Percentiles rank a stretch among this genome's conserved stretches.
Conservation (phyloP, 2,329 filamentous ascomycete genomes). For the Pyrenophora graminea region DNA sequence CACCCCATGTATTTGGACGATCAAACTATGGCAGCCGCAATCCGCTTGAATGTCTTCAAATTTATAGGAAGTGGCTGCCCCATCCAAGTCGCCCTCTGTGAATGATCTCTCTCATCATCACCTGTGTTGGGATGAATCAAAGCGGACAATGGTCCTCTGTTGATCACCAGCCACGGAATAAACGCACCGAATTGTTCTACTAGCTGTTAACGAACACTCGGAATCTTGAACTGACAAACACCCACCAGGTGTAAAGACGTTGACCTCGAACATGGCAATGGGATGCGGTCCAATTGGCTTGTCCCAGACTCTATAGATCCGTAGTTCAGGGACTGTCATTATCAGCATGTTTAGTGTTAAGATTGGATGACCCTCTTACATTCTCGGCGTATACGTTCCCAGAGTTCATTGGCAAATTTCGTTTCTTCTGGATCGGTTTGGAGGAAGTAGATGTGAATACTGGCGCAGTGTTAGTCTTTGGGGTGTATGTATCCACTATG, state of each 20-base stretch:
- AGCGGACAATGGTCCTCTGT: conserved; percentile 77
- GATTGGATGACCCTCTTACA: conserved; percentile 56
- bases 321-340: conserved; percentile 75
- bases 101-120: conserved; percentile 65
- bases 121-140: conserved; percentile 83
- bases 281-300: conserved; percentile 80
- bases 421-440: conserved; percentile 64
- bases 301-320: conserved; percentile 80
- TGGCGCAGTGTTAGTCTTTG: conserved; percentile 11
- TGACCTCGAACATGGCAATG: conserved; percentile 90
- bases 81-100: conserved; percentile 74
- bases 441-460: conserved; percentile 80
- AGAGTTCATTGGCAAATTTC: conserved; percentile 71
- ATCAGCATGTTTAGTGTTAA: conserved; percentile 1
- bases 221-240: neutral
- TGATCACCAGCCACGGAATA: conserved; percentile 80
- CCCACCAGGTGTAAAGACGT: conserved; percentile 71
- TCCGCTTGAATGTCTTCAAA: conserved; percentile 53
- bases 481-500: neutral
- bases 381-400: conserved; percentile 78
- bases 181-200: conserved; percentile 83
- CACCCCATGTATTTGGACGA: neutral
- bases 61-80: conserved; percentile 69
- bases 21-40: neutral
- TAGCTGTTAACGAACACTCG: neutral